Base-by-base conservation (phyloP, 2,329 filamentous ascomycete genomes). In the Epichloe amarillans region DNA sequence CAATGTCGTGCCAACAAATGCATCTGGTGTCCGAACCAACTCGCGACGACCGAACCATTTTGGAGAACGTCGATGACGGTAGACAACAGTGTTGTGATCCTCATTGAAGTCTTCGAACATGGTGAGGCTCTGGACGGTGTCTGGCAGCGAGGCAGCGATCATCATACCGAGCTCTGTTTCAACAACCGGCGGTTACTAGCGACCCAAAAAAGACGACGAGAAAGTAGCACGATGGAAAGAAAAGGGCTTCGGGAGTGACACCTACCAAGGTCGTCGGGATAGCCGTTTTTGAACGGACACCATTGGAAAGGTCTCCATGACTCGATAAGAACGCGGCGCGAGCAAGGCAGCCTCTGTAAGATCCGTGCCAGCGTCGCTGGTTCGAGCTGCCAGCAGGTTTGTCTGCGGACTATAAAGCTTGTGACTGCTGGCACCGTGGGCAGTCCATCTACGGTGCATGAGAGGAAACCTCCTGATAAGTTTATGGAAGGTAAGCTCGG, bases 61-160 rank as follows among this genome's bases (percentile, higher is more conserved):
- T 10, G 21, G 17, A 41, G 17, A 7, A 35, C 21, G 5, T n/a
- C 12, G 12, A 12, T 30, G 8, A 17, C 11, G 23, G 4, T 10
- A 8, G 10, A 21, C 30, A 15, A 45, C 14, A 30, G 43, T 45
- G 23, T 45, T 45, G 21, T 45, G 14, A 19, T 45, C 43, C 17
- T 35, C 43, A 35, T 45, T 45, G 17, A 45, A 45, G 43, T 45
- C 43, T n/a, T 45, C 43, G 35, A 45, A 45, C 43, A 45, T 35
- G 12, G 43, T 45, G 23, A 45, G 17, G 23, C 43, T 45, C 15
- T 35, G 23, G 23, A 45, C 26, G 21, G 43, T 45, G 43, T 45
- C 43, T 33, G 43, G 43, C n/a, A 45, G 19, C 15, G 23, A 35
- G 17, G 5, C 14, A 10, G 14, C 5, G 5, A 45, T 30, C 43